A percentile compares a stretch with the other conserved stretches of the same genome.
Evolutionary conservation across 169 alveolate genomes (phyloP).

Genomic region (Cyclospora cayetanensis): DNA sequence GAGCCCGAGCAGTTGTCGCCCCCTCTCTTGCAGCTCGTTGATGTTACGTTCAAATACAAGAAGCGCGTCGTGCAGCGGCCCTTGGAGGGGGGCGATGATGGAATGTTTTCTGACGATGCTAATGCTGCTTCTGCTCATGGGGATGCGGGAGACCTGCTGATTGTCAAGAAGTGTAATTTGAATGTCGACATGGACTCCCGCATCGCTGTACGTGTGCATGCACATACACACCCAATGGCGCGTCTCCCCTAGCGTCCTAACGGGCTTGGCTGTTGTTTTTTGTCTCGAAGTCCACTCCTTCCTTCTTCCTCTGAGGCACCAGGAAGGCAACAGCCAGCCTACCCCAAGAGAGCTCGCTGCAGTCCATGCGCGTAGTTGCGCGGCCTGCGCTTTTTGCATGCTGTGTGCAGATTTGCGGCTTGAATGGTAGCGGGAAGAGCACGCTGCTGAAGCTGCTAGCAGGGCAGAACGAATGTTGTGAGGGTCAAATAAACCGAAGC

Average conservation of each 20-base stretch:
- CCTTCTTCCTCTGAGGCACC: no score
- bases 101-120: not conserved
- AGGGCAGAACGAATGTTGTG: constrained; percentile 88
- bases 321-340: no score
- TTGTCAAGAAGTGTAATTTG: constrained; percentile 77
- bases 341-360: no score
- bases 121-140: not conserved
- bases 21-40: constrained; percentile 72
- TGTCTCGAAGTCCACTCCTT: no score
- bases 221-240: no score
- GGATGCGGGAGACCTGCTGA: constrained; percentile 26
- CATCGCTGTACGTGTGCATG: constrained; percentile 62
- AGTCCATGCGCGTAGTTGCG: no score
- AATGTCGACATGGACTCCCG: constrained; percentile 77
- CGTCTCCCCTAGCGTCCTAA: not conserved
- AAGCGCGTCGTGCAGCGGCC: not conserved
- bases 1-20: constrained; percentile 79
- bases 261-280: not conserved
- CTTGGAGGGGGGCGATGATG: not conserved
- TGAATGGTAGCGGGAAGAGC: constrained; percentile 98
- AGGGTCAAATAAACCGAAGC: constrained; percentile 92
- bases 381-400: not conserved
- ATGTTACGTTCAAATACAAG: constrained; percentile 77
- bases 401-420: constrained; percentile 92
- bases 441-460: constrained; percentile 92